Base-by-base conservation (phyloP, 352 stramenopile genomes). In the Globisporangium emineosum region DNA sequence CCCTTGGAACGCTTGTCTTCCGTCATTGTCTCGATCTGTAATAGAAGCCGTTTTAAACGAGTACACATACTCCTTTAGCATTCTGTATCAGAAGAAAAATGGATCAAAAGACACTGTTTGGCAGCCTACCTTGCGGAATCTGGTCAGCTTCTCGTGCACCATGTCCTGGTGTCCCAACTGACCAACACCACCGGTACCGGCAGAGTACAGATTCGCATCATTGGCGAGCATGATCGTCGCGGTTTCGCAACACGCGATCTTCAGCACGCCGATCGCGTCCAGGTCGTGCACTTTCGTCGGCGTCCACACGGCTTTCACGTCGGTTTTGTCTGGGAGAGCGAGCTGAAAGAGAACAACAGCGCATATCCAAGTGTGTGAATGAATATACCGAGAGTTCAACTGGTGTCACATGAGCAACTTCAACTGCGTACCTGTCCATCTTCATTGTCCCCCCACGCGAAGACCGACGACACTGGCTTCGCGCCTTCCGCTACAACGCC, bases 391-490 rank as follows among this genome's bases (percentile, higher is more conserved):
- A 23, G 6, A 47, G 40, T 1, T 47, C 17, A 47, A 2, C 17
- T 47, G 17, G 17, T 47, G 29, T 37, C n/a, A 25, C 19, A 8
- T n/a, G n/a, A 49, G 35, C 17, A 40, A 52, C 19, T 35, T 25
- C 45, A 60, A 53, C 27, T 42, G 3, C 51, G 27, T 54, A 90
- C 83, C 71, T 93, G 85, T 59, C 85, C 83, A 69, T 93, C 85
- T 70, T 90, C 82, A 37, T 93, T 93, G 51, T 93, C 82, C 0
- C 82, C 82, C 77, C 83, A 93, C 30, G 74, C 81, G 67, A 83
- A 91, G 47, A 91, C 66, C 3, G 81, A 77, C 6, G 85, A 86
- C 52, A 90, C 71, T 0, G 79, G 71, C 15, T 67, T 61, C 19
- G 71, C 76, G 7, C 71, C 70, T 1, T 78, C 68, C 55, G 63